phyloP scores from a whole-genome alignment of 1,139 yeast species.

The Suhomyces terraborum region DNA sequence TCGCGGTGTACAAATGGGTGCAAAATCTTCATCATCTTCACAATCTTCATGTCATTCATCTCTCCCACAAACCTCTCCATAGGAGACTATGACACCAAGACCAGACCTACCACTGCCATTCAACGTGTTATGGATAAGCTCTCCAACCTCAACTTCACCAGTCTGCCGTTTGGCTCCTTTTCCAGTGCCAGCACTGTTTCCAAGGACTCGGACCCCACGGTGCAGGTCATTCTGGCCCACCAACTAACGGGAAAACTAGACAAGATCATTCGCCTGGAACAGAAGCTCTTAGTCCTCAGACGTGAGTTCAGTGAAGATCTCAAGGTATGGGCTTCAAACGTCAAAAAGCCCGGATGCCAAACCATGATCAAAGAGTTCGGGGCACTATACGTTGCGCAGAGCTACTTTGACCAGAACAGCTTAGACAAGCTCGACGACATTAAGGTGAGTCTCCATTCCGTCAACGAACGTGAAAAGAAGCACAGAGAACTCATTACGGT shows the following conservation, averaged over 20 bases:
- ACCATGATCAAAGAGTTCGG: conserved; percentile 43
- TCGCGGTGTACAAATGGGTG: conserved; percentile 10
- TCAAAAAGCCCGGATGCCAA: conserved; percentile 45
- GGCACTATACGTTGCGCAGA: conserved; percentile 38
- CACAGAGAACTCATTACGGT: conserved; percentile 36
- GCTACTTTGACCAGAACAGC: conserved; percentile 31
- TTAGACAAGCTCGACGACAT: conserved; percentile 45
- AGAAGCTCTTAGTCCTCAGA: conserved; percentile 33
- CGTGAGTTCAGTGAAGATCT: conserved; percentile 42
- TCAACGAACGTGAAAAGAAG: conserved; percentile 54
- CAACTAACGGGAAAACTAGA: conserved; percentile 27
- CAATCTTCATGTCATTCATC: conserved; percentile 3
- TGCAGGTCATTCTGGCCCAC: conserved; percentile 18
- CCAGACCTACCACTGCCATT: conserved; percentile 35
- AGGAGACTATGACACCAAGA: conserved; percentile 3
- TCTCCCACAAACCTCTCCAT: conserved; percentile 2
- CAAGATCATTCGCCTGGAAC: conserved; percentile 37
- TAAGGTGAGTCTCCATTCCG: conserved; percentile 43
- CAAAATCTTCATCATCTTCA: too few relatives aligned
- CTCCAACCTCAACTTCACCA: conserved; percentile 10
- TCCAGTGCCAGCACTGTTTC: conserved; percentile 1
- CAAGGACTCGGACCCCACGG: conserved; percentile 2
- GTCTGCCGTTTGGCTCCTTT: conserved; percentile 1
- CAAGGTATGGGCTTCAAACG: conserved; percentile 39
- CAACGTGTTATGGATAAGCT: conserved; percentile 34